Evolutionary conservation across 805 yeast species (phyloP).

Genomic region (Metschnikowia amazonensis): DNA sequence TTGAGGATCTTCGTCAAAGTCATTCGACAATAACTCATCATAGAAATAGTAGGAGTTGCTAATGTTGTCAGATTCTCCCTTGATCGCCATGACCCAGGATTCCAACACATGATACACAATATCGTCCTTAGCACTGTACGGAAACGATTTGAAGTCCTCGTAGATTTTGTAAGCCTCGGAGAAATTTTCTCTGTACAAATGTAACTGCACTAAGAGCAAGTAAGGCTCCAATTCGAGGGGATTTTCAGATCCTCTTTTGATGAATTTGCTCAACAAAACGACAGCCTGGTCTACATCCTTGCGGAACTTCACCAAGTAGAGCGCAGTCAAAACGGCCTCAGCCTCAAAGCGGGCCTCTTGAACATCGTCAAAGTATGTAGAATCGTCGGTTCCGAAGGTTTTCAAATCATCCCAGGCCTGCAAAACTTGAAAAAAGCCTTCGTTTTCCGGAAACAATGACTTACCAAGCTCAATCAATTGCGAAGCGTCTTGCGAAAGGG

Average conservation of each 20-base stretch:
- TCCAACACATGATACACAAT: constrained; percentile 75
- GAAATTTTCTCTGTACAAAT: constrained; percentile 36
- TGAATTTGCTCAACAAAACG: constrained; percentile 26
- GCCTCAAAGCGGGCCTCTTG: constrained; percentile 32
- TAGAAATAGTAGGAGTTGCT: constrained; percentile 52
- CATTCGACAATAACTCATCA: constrained; percentile 70
- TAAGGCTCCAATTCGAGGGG: constrained; percentile 39
- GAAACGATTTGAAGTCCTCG: constrained; percentile 30
- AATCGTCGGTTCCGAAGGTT: constrained; percentile 41
- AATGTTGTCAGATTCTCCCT: constrained; percentile 41
- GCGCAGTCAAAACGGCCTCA: constrained; percentile 40
- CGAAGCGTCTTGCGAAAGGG: constrained; percentile 38
- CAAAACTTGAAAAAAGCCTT: constrained; percentile 33
- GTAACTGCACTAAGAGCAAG: constrained; percentile 38
- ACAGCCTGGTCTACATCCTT: constrained; percentile 39
- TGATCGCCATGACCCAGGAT: constrained; percentile 52
- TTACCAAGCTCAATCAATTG: constrained; percentile 35
- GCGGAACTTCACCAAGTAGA: constrained; percentile 35
- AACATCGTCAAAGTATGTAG: constrained; percentile 41
- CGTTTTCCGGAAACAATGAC: constrained; percentile 31
- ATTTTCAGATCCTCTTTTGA: constrained; percentile 16
- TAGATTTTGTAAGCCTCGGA: constrained; percentile 32
- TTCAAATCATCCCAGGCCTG: constrained; percentile 43
- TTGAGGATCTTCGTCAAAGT: constrained; percentile 34
- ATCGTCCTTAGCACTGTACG: constrained; percentile 50